These are phyloP conservation scores for Candida manassasensis DNA, from an alignment of 805 yeast species.

Conservation along the genomic window DNA sequence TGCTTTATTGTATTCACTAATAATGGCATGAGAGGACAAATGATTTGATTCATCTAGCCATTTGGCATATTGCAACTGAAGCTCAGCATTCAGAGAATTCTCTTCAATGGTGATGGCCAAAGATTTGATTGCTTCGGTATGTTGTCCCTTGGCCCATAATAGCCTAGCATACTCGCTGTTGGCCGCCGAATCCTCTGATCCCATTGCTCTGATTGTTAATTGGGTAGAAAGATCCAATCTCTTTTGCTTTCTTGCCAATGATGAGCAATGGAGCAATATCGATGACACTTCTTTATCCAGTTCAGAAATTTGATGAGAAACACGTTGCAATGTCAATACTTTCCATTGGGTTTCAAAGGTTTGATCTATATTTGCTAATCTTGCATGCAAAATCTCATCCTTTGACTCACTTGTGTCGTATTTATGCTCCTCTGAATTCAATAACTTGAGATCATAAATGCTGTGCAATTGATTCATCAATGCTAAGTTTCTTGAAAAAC, in stretches of 20 bases:
- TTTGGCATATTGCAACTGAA: conserved; percentile 73
- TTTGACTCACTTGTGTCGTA: conserved; percentile 4
- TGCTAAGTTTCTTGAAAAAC: conserved; percentile 31
- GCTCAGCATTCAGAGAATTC: conserved; percentile 27
- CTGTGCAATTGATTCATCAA: conserved; percentile 36
- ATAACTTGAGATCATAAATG: conserved; percentile 29
- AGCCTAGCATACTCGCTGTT: conserved; percentile 76
- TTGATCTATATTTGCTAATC: conserved; percentile 35
- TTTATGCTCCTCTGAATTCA: conserved; percentile 13
- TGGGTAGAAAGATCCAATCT: conserved; percentile 71
- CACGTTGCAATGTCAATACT: conserved; percentile 54
- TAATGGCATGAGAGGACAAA: conserved; percentile 68
- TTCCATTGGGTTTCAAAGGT: conserved; percentile 56
- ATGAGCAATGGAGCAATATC: conserved; percentile 56
- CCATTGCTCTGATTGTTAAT: conserved; percentile 58
- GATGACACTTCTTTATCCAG: conserved; percentile 38
- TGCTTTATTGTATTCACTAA: conserved; percentile 62
- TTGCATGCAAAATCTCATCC: conserved; percentile 19
- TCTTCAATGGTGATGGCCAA: conserved; percentile 20
- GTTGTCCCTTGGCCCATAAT: conserved; percentile 87
- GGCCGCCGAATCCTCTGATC: conserved; percentile 39
- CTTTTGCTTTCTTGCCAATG: conserved; percentile 60
- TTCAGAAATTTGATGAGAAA: conserved; percentile 27
- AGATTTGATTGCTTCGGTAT: conserved; percentile 72
- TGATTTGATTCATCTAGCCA: conserved; percentile 89